These are phyloP conservation scores for Skeletonema marinoi DNA, from an alignment of 108 stramenopile species.

Conservation along the genomic window DNA sequence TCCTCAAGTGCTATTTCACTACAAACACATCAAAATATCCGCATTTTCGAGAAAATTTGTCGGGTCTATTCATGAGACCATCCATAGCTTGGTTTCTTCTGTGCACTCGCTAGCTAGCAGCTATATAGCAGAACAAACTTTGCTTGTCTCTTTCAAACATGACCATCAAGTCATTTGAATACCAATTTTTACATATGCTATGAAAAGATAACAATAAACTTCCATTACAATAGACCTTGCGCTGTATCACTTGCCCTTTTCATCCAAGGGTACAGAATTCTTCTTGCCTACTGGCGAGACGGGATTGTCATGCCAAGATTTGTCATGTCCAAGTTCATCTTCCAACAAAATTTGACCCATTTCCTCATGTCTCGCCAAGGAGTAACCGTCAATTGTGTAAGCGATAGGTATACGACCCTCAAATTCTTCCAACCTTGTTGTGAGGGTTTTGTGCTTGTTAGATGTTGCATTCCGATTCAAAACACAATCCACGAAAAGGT, in stretches of 20 bases:
- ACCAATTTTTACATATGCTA: background rate
- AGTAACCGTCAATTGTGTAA: conserved; percentile 39
- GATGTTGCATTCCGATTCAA: conserved; percentile 14
- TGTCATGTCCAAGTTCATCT: conserved; percentile 26
- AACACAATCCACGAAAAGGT: conserved; percentile 51
- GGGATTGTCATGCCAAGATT: conserved; percentile 42
- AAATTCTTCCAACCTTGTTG: conserved; percentile 26
- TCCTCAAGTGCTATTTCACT: background rate
- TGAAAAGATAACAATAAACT: background rate
- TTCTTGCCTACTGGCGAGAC: background rate
- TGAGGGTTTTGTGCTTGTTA: conserved; percentile 32
- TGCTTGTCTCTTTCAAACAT: background rate
- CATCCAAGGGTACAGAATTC: background rate
- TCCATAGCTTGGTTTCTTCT: background rate
- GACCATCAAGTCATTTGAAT: background rate
- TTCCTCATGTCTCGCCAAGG: conserved; percentile 43
- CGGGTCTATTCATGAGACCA: background rate
- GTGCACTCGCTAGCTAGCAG: background rate
- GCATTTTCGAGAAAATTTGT: conserved; percentile 1
- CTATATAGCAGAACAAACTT: background rate
- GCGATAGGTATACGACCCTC: conserved; percentile 49
- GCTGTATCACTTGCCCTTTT: background rate
- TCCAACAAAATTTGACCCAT: conserved; percentile 35
- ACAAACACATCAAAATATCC: background rate
- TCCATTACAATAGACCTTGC: background rate